Conservation (phyloP, 2,329 filamentous ascomycete species). For the Fusarium tanahbumbuense region DNA sequence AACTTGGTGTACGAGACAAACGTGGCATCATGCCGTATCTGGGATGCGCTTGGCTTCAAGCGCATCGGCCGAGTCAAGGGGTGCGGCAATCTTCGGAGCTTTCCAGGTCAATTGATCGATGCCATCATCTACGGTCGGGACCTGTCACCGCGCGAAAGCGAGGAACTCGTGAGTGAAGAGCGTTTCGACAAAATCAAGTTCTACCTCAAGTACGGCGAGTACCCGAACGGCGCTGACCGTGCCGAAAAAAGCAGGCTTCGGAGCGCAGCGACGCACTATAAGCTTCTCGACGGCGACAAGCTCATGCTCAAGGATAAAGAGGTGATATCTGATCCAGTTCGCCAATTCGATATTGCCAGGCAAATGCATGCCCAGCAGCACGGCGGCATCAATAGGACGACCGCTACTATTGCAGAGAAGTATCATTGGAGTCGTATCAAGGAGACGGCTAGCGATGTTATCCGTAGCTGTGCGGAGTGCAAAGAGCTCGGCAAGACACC, state of each 20-base stretch:
- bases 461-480: slow-evolving; percentile 90
- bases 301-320: slow-evolving; percentile 98
- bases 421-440: slow-evolving; percentile 99
- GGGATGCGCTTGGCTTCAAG: slow-evolving; percentile 93
- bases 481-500: slow-evolving; percentile 78
- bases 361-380: slow-evolving; percentile 80
- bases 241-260: slow-evolving; percentile 95
- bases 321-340: slow-evolving; percentile 88
- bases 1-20: slow-evolving; percentile 96
- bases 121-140: slow-evolving; percentile 83
- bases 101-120: slow-evolving; percentile 76
- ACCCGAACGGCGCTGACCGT: slow-evolving; percentile 91
- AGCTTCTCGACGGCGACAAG: slow-evolving; percentile 80
- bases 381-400: slow-evolving; percentile 98
- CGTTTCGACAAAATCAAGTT: slow-evolving; percentile 99
- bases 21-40: slow-evolving; percentile 88
- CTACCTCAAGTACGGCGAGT: slow-evolving; percentile 94
- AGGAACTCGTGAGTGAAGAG: slow-evolving; percentile 91
- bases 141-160: slow-evolving; percentile 68
- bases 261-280: slow-evolving; percentile 95
- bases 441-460: slow-evolving; percentile 94
- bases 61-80: slow-evolving; percentile 85
- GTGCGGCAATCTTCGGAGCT: slow-evolving; percentile 75
- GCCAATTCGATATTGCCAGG: slow-evolving; percentile 90
- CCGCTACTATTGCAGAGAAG: slow-evolving; percentile 89